Evolutionary conservation across 1,284 basidiomycete genomes (phyloP).

Genomic region (Lentinula novae-zelandiae): DNA sequence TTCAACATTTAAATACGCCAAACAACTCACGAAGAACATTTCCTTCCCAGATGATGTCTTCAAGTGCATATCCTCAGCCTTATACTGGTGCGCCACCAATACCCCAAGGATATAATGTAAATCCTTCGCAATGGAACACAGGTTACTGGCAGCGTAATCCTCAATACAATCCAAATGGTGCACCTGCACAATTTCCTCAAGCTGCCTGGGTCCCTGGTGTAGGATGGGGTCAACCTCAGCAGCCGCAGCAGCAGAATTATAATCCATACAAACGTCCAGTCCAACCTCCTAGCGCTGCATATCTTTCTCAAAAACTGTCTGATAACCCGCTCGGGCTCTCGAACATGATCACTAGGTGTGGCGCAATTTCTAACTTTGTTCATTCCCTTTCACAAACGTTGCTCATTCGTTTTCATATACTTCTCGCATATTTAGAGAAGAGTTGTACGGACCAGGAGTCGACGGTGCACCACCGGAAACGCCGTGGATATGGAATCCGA

Average conservation of each 20-base stretch:
- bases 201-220: conserved; percentile 35
- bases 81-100: conserved; percentile 42
- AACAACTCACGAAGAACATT: background rate
- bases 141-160: conserved; percentile 48
- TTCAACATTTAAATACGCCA: background rate
- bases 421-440: conserved; percentile 26
- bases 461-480: conserved; percentile 31
- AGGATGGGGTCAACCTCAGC: conserved; percentile 32
- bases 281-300: conserved; percentile 55
- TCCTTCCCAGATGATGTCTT: background rate
- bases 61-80: conserved; percentile 21
- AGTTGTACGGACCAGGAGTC: conserved; percentile 29
- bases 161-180: conserved; percentile 29
- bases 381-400: background rate
- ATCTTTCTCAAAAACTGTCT: conserved; percentile 50
- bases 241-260: conserved; percentile 29
- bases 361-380: conserved; percentile 22
- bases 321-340: conserved; percentile 64
- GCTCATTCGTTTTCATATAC: conserved; percentile 4
- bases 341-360: conserved; percentile 61
- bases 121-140: conserved; percentile 42
- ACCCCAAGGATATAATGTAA: conserved; percentile 37
- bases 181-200: conserved; percentile 16
- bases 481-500: conserved; percentile 44
- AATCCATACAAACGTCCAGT: conserved; percentile 62